These are phyloP conservation scores for Huiozyma sinensis DNA, from an alignment of 805 yeast genomes.

Conservation along the genomic window DNA sequence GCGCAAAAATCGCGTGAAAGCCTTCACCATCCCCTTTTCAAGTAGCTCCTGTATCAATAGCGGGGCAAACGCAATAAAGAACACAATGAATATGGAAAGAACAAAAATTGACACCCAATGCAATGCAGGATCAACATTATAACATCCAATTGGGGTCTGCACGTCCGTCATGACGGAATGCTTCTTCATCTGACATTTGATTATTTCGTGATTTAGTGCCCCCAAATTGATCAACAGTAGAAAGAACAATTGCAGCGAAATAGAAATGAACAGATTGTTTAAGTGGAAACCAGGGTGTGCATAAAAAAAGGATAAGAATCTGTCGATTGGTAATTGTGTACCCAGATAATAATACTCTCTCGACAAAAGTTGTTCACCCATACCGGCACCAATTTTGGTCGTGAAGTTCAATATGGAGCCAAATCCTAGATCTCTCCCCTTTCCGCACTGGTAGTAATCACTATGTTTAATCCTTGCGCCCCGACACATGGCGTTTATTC, in stretches of 20 bases:
- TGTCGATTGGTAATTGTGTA: conserved; percentile 76
- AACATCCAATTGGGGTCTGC: conserved; percentile 73
- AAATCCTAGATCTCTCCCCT: conserved; percentile 92
- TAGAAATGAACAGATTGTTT: conserved; percentile 76
- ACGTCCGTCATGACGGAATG: conserved; percentile 64
- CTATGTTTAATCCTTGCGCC: conserved; percentile 94
- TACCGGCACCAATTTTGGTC: conserved; percentile 93
- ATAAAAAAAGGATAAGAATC: conserved; percentile 86
- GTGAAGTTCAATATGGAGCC: conserved; percentile 88
- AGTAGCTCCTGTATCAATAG: conserved; percentile 76
- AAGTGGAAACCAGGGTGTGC: conserved; percentile 97
- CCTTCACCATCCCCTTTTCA: conserved; percentile 76
- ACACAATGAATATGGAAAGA: conserved; percentile 82
- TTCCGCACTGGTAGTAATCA: conserved; percentile 93
- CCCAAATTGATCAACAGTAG: conserved; percentile 71
- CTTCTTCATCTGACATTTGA: conserved; percentile 54
- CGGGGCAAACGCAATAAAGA: conserved; percentile 85
- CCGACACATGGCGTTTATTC: conserved; percentile 78
- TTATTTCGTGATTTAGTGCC: conserved; percentile 61
- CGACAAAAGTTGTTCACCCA: conserved; percentile 93
- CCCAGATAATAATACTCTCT: conserved; percentile 89
- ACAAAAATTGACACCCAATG: conserved; percentile 87
- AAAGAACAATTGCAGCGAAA: conserved; percentile 83
- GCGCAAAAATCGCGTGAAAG: conserved; percentile 54
- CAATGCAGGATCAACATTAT: conserved; percentile 72